Evolutionary conservation across 2,329 filamentous ascomycete genomes (phyloP).

Genomic region (Botryosphaeria dothidea): DNA sequence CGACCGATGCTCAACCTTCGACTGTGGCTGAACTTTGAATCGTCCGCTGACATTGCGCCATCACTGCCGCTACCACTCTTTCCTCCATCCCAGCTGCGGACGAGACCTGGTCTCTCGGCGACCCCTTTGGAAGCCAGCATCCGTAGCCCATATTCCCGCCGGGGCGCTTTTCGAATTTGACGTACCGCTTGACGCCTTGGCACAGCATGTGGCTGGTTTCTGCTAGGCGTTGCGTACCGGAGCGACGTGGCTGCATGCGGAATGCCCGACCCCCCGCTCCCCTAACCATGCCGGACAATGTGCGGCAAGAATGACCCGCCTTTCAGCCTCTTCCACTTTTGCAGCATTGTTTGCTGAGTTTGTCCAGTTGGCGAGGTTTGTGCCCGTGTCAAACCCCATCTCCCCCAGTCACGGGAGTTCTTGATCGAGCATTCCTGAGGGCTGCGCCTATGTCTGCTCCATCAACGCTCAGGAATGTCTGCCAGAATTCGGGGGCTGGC

Average conservation of each 20-base stretch:
- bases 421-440: slow-evolving; percentile 35
- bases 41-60: slow-evolving; percentile 13
- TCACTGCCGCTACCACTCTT: neutral
- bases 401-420: slow-evolving; percentile 22
- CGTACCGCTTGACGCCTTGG: slow-evolving; percentile 9
- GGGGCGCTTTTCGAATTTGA: neutral
- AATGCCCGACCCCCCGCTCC: slow-evolving; percentile 13
- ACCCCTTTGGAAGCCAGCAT: slow-evolving; percentile 2
- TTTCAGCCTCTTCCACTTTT: slow-evolving; percentile 18
- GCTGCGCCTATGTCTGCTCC: slow-evolving; percentile 33
- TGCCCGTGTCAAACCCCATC: slow-evolving; percentile 26
- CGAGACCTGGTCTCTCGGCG: slow-evolving; percentile 7
- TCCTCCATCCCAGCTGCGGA: neutral
- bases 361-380: slow-evolving; percentile 26
- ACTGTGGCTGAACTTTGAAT: slow-evolving; percentile 8
- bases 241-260: slow-evolving; percentile 15
- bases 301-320: slow-evolving; percentile 9
- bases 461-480: slow-evolving; percentile 32
- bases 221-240: slow-evolving; percentile 7
- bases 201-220: slow-evolving; percentile 15
- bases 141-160: neutral
- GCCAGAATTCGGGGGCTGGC: slow-evolving; percentile 34
- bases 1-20: slow-evolving; percentile 11
- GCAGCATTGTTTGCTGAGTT: slow-evolving; percentile 22
- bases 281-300: slow-evolving; percentile 13